Evolutionary conservation across 208 protist genomes (phyloP).

Genomic region (Trypanosoma congolense): DNA sequence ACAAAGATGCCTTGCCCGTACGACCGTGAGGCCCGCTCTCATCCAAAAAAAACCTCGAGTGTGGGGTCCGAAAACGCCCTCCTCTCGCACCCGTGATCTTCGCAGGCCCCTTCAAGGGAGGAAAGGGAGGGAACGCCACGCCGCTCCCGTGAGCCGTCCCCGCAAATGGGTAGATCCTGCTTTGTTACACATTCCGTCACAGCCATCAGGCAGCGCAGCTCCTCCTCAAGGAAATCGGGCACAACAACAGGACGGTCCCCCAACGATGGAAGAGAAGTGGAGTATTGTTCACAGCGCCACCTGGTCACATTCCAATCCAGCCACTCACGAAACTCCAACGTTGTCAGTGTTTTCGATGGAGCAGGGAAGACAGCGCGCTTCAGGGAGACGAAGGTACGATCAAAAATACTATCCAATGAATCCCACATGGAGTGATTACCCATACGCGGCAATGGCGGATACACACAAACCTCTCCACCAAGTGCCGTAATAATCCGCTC

Average conservation of each 20-base stretch:
- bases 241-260: slow-evolving; percentile 32
- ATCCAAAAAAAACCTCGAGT: no score
- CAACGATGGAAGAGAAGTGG: slow-evolving; percentile 16
- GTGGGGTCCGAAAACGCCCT: no score
- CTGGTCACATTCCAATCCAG: slow-evolving; percentile 55
- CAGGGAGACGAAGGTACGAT: slow-evolving; percentile 60
- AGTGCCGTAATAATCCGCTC: slow-evolving; percentile 93
- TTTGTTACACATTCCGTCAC: slow-evolving; percentile 65
- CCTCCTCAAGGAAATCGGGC: slow-evolving; percentile 71
- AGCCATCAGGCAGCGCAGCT: slow-evolving; percentile 54
- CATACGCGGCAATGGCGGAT: slow-evolving; percentile 89
- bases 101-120: no score
- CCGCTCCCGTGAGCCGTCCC: no score
- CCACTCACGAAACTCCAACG: slow-evolving; percentile 79
- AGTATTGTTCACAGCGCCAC: slow-evolving; percentile 63
- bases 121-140: no score
- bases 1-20: no score
- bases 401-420: slow-evolving; percentile 73
- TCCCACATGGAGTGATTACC: slow-evolving; percentile 92
- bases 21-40: no score
- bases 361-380: slow-evolving; percentile 47
- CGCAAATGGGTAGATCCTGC: slow-evolving; percentile 45
- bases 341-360: slow-evolving; percentile 41
- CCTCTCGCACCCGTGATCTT: no score
- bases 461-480: slow-evolving; percentile 91